Evolutionary conservation across 2,329 filamentous ascomycete species (phyloP).

Genomic region (Fusarium oligoseptatum): DNA sequence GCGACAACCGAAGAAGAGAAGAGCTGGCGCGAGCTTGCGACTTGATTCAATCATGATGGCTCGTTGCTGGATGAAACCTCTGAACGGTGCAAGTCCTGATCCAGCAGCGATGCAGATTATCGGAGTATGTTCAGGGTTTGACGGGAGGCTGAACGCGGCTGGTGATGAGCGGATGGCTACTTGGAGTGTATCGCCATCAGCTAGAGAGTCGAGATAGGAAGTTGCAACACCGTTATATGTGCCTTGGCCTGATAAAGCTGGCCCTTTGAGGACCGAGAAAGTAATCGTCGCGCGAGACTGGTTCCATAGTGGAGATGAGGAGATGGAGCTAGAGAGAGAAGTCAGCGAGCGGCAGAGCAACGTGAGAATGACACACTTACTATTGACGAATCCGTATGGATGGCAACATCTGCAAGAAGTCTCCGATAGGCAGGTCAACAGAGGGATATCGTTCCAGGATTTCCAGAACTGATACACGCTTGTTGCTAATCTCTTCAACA

Average conservation of each 20-base stretch:
- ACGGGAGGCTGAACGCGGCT: not conserved
- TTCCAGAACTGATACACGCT: not conserved
- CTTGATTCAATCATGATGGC: not conserved
- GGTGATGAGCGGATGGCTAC: not conserved
- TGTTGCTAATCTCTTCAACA: not conserved
- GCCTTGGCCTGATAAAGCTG: not conserved
- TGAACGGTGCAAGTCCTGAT: not conserved
- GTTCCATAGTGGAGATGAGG: not conserved
- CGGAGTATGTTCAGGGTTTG: not conserved
- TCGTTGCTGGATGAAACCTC: not conserved
- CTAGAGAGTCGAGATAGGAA: not conserved
- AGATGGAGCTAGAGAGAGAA: not conserved
- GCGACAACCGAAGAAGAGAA: not conserved
- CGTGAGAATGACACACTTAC: not conserved
- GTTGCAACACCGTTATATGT: conserved; percentile 1
- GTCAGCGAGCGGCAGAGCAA: not conserved
- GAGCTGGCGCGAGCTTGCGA: not conserved
- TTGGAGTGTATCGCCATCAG: not conserved
- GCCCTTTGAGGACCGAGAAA: not conserved
- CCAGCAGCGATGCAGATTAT: conserved; percentile 2
- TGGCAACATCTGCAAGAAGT: conserved; percentile 1
- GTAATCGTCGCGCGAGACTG: not conserved
- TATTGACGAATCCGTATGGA: not conserved
- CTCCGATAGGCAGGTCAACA: not conserved
- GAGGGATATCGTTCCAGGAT: not conserved